Conservation (phyloP, 306 rosid genomes). For the Prinsepia uniflora region DNA sequence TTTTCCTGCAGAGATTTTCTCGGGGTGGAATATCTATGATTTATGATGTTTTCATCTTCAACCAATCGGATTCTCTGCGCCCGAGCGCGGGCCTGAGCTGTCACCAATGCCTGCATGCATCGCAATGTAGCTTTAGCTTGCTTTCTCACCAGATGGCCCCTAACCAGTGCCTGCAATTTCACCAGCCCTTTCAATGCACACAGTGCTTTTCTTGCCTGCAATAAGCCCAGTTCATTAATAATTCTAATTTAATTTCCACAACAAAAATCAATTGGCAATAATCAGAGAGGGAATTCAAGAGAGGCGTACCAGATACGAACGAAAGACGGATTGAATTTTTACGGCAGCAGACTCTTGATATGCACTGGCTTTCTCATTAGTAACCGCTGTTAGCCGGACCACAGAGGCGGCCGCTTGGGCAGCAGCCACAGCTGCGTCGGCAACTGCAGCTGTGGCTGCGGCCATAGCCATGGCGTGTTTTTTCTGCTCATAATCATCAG, state of each 20-base stretch:
- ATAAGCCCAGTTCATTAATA: slow-evolving; percentile 8
- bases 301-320: slow-evolving; percentile 66
- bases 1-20: slow-evolving; percentile 48
- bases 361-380: slow-evolving; percentile 31
- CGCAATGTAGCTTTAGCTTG: slow-evolving; percentile 71
- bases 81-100: slow-evolving; percentile 85
- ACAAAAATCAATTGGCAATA: background rate
- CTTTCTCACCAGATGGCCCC: slow-evolving; percentile 88
- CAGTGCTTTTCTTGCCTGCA: slow-evolving; percentile 86
- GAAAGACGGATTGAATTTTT: slow-evolving; percentile 71
- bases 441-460: slow-evolving; percentile 54
- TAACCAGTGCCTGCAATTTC: slow-evolving; percentile 85
- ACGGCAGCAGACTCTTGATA: slow-evolving; percentile 65
- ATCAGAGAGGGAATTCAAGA: background rate
- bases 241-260: background rate
- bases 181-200: slow-evolving; percentile 80
- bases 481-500: slow-evolving; percentile 48
- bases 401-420: slow-evolving; percentile 72
- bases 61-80: slow-evolving; percentile 61
- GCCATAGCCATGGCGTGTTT: slow-evolving; percentile 69
- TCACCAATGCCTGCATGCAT: slow-evolving; percentile 91
- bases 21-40: slow-evolving; percentile 41
- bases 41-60: slow-evolving; percentile 38
- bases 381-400: slow-evolving; percentile 43
- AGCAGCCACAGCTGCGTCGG: slow-evolving; percentile 60